Conservation (phyloP, 2,329 filamentous ascomycete genomes). For the Chrysoporthe austroafricana region DNA sequence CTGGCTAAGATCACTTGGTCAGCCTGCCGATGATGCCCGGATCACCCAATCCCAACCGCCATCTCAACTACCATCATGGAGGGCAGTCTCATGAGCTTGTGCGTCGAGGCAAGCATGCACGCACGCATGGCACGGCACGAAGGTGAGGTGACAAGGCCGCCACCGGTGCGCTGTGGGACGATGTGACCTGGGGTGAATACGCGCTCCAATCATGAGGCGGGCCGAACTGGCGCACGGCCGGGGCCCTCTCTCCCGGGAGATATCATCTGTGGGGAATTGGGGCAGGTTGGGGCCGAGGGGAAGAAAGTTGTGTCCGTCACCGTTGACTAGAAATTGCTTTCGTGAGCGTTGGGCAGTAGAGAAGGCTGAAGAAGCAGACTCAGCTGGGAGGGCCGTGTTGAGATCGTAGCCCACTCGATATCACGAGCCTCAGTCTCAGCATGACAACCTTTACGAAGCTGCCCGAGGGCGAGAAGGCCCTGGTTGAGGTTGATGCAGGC, state of each 20-base stretch:
- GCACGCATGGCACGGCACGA: neutral
- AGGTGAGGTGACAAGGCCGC: neutral
- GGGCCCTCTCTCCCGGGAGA: slow-evolving; percentile 7
- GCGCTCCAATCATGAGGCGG: slow-evolving; percentile 28
- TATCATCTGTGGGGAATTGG: slow-evolving; percentile 12
- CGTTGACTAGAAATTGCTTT: neutral
- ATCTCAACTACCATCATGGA: neutral
- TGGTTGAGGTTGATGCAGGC: slow-evolving; percentile 66
- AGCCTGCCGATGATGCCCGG: no score
- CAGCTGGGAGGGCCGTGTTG: neutral
- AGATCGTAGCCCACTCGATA: neutral
- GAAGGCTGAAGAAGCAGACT: slow-evolving; percentile 16
- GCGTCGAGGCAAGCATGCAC: neutral
- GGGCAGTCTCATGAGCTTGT: neutral
- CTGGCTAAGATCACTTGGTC: neutral
- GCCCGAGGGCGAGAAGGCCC: slow-evolving; percentile 60
- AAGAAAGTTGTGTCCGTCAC: slow-evolving; percentile 12
- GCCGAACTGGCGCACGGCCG: slow-evolving; percentile 3
- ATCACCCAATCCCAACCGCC: neutral
- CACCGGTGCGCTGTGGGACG: neutral
- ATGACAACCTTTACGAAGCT: slow-evolving; percentile 79
- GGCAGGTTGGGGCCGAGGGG: slow-evolving; percentile 18
- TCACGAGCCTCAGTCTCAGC: slow-evolving; percentile 26
- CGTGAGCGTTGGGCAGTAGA: slow-evolving; percentile 8
- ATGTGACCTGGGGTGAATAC: slow-evolving; percentile 20